A percentile compares a stretch with the other conserved stretches of the same genome.
Conservation (phyloP, 495 filamentous ascomycete genomes). For the Diplogelasinospora grovesii region DNA sequence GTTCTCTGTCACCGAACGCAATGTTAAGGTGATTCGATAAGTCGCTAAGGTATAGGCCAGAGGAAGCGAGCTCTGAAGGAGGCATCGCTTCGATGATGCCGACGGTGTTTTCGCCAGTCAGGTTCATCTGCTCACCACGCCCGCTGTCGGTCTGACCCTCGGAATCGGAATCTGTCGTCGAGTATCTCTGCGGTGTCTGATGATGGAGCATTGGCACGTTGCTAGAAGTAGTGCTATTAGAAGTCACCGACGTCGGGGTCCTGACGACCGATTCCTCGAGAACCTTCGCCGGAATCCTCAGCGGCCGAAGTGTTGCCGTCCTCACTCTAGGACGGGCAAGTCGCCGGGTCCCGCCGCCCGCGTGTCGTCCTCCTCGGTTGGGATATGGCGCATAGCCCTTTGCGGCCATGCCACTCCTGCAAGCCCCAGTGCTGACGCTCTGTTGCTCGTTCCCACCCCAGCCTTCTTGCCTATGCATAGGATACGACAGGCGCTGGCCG, state of each 20-base stretch:
- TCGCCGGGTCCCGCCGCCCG: constrained; percentile 18
- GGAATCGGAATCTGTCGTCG: constrained; percentile 29
- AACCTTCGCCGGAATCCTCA: constrained; percentile 33
- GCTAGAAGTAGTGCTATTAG: constrained; percentile 11
- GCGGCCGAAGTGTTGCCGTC: constrained; percentile 22
- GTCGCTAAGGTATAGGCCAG: constrained; percentile 18
- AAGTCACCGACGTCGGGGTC: constrained; percentile 9
- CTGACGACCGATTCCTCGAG: constrained; percentile 21
- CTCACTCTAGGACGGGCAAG: constrained; percentile 23
- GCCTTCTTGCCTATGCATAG: constrained; percentile 23
- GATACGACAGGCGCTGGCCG: constrained; percentile 33
- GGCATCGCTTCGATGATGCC: constrained; percentile 3
- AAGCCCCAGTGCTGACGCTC: constrained; percentile 28
- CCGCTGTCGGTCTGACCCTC: constrained; percentile 34
- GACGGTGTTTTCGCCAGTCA: constrained; percentile 15
- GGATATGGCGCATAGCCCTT: constrained; percentile 32
- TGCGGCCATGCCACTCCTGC: constrained; percentile 47
- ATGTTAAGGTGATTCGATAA: constrained; percentile 30
- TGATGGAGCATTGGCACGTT: constrained; percentile 14
- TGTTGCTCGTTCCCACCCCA: constrained; percentile 20
- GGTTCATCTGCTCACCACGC: constrained; percentile 9
- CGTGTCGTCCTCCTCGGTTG: constrained; percentile 12
- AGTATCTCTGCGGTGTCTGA: constrained; percentile 11
- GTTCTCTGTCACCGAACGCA: constrained; percentile 11
- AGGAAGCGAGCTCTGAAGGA: constrained; percentile 7